These are phyloP conservation scores for Cladophialophora exuberans DNA, from an alignment of 2,329 filamentous ascomycete species.

Conservation along the genomic window DNA sequence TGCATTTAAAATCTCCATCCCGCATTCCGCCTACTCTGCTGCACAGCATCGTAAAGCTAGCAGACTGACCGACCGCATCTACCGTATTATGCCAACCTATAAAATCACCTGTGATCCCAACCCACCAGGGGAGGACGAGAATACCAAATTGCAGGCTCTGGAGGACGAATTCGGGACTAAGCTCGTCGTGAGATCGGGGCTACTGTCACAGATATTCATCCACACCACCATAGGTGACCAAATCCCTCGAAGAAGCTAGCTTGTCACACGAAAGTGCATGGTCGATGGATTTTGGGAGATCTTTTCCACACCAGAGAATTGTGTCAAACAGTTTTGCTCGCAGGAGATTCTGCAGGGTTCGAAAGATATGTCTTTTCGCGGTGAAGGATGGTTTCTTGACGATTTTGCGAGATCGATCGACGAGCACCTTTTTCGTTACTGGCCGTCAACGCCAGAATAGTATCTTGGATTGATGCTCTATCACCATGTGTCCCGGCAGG, in stretches of 20 bases:
- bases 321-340: not conserved
- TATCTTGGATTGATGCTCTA: not conserved
- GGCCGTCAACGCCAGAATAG: no score
- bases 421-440: no score
- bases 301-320: not conserved
- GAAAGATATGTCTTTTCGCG: not conserved
- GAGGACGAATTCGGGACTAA: not conserved
- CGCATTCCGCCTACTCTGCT: not conserved
- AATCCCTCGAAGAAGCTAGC: not conserved
- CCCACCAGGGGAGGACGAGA: not conserved
- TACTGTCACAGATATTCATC: not conserved
- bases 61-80: not conserved
- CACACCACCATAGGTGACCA: not conserved
- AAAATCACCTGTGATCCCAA: not conserved
- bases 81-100: not conserved
- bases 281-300: not conserved
- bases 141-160: not conserved
- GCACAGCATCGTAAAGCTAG: not conserved
- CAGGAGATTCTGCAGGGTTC: not conserved
- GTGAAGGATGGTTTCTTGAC: not conserved
- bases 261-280: not conserved
- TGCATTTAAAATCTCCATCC: not conserved
- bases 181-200: not conserved
- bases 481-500: no score
- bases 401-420: not conserved